Evolutionary conservation across 768 basidiomycete genomes (phyloP).

Genomic region (Inosperma sp.): DNA sequence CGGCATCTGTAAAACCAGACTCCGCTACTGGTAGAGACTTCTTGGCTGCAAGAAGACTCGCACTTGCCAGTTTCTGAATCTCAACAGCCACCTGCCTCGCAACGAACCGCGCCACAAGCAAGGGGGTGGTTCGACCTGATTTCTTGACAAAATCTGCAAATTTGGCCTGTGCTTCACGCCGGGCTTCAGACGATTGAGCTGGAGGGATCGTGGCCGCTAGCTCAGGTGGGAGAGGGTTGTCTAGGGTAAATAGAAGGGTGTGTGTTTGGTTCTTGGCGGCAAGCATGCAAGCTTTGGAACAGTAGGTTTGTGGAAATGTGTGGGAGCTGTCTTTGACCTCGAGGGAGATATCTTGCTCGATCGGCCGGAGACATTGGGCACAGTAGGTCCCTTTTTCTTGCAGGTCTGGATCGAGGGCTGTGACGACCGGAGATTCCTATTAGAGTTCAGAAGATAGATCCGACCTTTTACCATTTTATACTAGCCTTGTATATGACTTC

Average conservation of each 20-base stretch:
- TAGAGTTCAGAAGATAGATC: slow-evolving; percentile 7
- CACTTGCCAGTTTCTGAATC: slow-evolving; percentile 48
- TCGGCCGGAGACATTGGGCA: slow-evolving; percentile 62
- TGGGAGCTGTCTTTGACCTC: slow-evolving; percentile 47
- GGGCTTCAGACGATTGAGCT: slow-evolving; percentile 35
- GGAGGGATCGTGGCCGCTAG: slow-evolving; percentile 28
- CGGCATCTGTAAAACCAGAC: slow-evolving; percentile 45
- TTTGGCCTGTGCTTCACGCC: slow-evolving; percentile 55
- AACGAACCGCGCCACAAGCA: slow-evolving; percentile 68
- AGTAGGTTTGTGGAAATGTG: slow-evolving; percentile 59
- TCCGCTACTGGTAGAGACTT: slow-evolving; percentile 14
- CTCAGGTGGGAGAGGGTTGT: slow-evolving; percentile 52
- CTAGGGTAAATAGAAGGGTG: slow-evolving; percentile 65
- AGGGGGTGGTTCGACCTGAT: slow-evolving; percentile 39
- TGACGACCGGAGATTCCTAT: slow-evolving; percentile 74
- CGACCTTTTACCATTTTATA: slow-evolving; percentile 4
- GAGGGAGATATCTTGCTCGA: slow-evolving; percentile 45
- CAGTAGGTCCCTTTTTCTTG: slow-evolving; percentile 66
- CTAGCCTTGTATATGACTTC: slow-evolving; percentile 73
- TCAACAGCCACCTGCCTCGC: slow-evolving; percentile 67
- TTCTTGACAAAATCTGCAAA: slow-evolving; percentile 54
- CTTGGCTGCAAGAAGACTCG: slow-evolving; percentile 18
- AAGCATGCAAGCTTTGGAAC: slow-evolving; percentile 63
- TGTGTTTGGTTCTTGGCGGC: slow-evolving; percentile 57
- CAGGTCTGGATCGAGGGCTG: slow-evolving; percentile 68